These are phyloP conservation scores for Parathielavia appendiculata DNA, from an alignment of 495 filamentous ascomycete genomes.

Conservation along the genomic window DNA sequence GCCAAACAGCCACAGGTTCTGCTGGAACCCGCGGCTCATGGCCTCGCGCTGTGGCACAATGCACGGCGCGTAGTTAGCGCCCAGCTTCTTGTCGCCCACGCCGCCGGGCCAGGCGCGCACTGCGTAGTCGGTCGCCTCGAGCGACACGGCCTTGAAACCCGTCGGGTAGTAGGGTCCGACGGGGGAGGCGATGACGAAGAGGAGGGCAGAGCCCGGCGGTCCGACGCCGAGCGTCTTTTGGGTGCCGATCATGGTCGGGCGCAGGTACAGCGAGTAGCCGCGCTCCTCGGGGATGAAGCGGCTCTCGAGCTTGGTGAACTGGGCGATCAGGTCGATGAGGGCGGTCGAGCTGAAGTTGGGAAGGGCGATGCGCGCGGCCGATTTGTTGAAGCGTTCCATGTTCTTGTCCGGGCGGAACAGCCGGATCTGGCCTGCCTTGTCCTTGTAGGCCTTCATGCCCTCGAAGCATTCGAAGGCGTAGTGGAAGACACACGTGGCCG, in stretches of 20 bases:
- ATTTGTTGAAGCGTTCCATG: conserved; percentile 89
- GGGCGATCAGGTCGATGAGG: conserved; percentile 72
- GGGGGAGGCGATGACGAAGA: conserved; percentile 92
- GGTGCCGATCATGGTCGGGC: conserved; percentile 95
- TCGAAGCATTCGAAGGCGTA: conserved; percentile 97
- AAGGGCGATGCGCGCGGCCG: conserved; percentile 81
- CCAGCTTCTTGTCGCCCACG: conserved; percentile 94
- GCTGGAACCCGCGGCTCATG: conserved; percentile 84
- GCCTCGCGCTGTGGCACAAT: conserved; percentile 90
- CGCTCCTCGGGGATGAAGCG: conserved; percentile 79
- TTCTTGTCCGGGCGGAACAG: conserved; percentile 96
- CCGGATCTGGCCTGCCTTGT: conserved; percentile 64
- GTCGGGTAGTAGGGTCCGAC: conserved; percentile 98
- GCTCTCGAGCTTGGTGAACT: conserved; percentile 73
- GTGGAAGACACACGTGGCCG: conserved; percentile 95
- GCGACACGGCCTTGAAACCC: conserved; percentile 90
- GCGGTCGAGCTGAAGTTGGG: conserved; percentile 69
- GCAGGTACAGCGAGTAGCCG: conserved; percentile 90
- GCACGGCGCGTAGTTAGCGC: conserved; percentile 96
- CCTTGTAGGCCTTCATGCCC: conserved; percentile 97
- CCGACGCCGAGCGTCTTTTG: conserved; percentile 89
- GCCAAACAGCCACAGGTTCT: conserved; percentile 96
- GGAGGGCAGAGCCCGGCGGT: conserved; percentile 80
- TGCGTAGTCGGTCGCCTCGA: conserved; percentile 90
- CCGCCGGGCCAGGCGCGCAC: conserved; percentile 97